Percentiles rank a stretch among this genome's conserved stretches.
These are phyloP conservation scores for Citrus mangshanensis DNA, from an alignment of 345 rosid genomes.

Conservation along the genomic window DNA sequence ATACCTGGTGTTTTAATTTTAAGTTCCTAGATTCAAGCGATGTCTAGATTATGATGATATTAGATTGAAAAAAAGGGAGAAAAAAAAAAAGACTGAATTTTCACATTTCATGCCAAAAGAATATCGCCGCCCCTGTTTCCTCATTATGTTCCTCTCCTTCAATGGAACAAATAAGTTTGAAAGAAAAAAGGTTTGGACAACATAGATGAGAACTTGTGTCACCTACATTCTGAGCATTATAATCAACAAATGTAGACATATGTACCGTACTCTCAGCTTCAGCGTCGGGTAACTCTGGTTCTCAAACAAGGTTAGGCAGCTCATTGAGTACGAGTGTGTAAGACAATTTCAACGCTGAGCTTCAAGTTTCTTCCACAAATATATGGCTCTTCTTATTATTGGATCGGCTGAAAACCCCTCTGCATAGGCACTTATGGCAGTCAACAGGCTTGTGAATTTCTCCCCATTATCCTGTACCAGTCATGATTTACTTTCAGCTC, in stretches of 20 bases:
- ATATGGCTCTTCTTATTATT: constrained; percentile 55
- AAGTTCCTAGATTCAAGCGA: too few relatives aligned
- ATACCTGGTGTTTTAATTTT: too few relatives aligned
- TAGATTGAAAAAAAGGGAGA: too few relatives aligned
- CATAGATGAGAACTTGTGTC: background rate
- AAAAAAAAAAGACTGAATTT: too few relatives aligned
- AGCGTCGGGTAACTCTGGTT: background rate
- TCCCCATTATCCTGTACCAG: constrained; percentile 75
- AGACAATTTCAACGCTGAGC: background rate
- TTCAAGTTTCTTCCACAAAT: constrained; percentile 72
- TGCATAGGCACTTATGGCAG: constrained; percentile 77
- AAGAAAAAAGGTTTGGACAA: background rate
- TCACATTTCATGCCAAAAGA: too few relatives aligned
- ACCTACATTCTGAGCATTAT: background rate
- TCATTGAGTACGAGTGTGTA: background rate
- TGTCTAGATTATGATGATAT: too few relatives aligned
- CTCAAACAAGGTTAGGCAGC: background rate
- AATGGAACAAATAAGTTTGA: too few relatives aligned
- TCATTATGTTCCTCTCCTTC: too few relatives aligned
- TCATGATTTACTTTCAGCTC: background rate
- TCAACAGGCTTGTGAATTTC: constrained; percentile 70
- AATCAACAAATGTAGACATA: background rate
- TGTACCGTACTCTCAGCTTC: background rate
- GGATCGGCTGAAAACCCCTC: constrained; percentile 92
- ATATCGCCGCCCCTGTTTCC: too few relatives aligned